A percentile compares a stretch with the other conserved stretches of the same genome.
Conservation (phyloP, 139 green algal genomes). For the Coccomyxa sp. region DNA sequence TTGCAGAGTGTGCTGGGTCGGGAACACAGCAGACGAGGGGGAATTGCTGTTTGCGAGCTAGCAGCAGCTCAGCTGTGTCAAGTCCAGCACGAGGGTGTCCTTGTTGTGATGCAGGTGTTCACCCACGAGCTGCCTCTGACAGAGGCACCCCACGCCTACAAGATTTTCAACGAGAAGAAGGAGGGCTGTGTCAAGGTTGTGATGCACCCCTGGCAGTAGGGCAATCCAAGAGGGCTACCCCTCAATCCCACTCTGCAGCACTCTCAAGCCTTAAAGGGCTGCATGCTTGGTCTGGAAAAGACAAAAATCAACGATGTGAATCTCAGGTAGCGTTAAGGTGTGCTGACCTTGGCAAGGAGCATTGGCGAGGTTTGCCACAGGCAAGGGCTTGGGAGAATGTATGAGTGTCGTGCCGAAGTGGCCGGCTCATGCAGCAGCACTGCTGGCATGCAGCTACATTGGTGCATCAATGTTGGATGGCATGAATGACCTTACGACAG, state of each 20-base stretch:
- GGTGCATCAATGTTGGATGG: too few relatives aligned
- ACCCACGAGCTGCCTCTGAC: slow-evolving; percentile 63
- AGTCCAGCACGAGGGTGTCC: not conserved
- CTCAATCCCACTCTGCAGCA: too few relatives aligned
- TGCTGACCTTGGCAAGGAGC: not conserved
- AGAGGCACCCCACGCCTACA: slow-evolving; percentile 49
- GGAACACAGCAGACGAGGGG: not conserved
- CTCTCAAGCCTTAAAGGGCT: too few relatives aligned
- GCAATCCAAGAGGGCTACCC: too few relatives aligned
- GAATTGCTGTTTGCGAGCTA: not conserved
- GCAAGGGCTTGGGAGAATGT: not conserved
- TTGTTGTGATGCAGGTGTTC: slow-evolving; percentile 40
- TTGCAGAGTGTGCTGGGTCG: not conserved
- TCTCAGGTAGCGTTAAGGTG: not conserved
- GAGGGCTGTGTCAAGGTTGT: slow-evolving; percentile 57
- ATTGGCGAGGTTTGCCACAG: too few relatives aligned
- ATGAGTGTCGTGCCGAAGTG: too few relatives aligned
- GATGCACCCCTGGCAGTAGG: slow-evolving; percentile 23
- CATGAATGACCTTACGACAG: too few relatives aligned
- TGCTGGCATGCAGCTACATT: too few relatives aligned
- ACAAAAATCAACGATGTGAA: not conserved
- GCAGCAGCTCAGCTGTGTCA: not conserved
- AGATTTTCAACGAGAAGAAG: slow-evolving; percentile 71
- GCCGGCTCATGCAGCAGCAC: too few relatives aligned
- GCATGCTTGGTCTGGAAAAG: not conserved